Evolutionary conservation across 495 filamentous ascomycete genomes (phyloP).

Genomic region (Trichoderma erinaceum): DNA sequence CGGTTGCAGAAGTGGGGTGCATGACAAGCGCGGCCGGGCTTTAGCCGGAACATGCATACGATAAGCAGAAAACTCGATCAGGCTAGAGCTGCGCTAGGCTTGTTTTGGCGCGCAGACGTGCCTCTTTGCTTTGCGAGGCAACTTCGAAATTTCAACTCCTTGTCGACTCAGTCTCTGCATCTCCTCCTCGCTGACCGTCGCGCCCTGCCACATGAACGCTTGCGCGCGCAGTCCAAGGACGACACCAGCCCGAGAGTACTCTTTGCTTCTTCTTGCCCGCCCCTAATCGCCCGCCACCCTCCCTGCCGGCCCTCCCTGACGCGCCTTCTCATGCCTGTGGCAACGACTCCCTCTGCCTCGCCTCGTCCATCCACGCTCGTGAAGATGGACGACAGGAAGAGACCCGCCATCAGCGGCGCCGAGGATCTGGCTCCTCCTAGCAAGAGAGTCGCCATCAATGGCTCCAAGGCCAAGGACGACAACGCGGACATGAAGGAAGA

Average conservation of each 20-base stretch:
- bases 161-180: neutral
- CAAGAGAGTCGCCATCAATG: slow-evolving; percentile 84
- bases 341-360: slow-evolving; percentile 62
- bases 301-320: slow-evolving; percentile 17
- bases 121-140: slow-evolving; percentile 15
- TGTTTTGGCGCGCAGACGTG: slow-evolving; percentile 13
- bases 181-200: slow-evolving; percentile 1
- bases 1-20: slow-evolving; percentile 8
- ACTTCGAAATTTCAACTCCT: slow-evolving; percentile 18
- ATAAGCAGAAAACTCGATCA: slow-evolving; percentile 15
- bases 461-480: slow-evolving; percentile 65
- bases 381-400: slow-evolving; percentile 99
- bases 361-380: slow-evolving; percentile 56
- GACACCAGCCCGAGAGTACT: neutral
- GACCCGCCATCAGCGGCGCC: slow-evolving; percentile 64
- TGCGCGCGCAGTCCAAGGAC: slow-evolving; percentile 7
- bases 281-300: slow-evolving; percentile 26
- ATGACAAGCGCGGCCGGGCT: neutral
- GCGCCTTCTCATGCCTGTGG: slow-evolving; percentile 69
- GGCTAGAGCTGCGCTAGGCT: slow-evolving; percentile 16
- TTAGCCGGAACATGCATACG: slow-evolving; percentile 1
- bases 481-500: slow-evolving; percentile 73
- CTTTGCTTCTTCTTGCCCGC: slow-evolving; percentile 21
- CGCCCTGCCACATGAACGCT: neutral
- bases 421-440: slow-evolving; percentile 76